phyloP scores from a whole-genome alignment of 1,284 basidiomycete genomes.

The Neonothopanus nambi region DNA sequence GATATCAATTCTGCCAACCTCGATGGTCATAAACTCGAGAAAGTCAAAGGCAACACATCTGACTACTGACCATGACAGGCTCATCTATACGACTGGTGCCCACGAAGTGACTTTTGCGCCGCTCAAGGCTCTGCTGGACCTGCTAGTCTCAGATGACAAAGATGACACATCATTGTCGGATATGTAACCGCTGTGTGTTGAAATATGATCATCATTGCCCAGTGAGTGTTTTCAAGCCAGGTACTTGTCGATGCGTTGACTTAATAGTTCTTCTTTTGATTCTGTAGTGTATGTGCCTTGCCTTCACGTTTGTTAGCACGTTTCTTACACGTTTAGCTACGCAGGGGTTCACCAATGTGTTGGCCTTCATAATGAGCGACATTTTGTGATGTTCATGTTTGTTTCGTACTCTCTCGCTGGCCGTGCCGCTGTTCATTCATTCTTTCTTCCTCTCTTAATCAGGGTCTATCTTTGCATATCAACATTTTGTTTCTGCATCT shows the following conservation, averaged over 20 bases:
- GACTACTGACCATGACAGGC: no score
- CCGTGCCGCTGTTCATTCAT: not conserved
- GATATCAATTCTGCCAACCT: no score
- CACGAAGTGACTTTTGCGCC: no score
- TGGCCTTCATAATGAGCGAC: conserved; percentile 92
- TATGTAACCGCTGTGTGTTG: conserved; percentile 90
- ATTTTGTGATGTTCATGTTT: conserved; percentile 94
- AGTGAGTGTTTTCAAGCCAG: conserved; percentile 45
- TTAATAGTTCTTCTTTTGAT: conserved; percentile 34
- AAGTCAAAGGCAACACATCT: no score
- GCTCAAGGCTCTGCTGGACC: no score
- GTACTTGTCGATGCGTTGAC: not conserved
- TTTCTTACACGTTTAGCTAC: not conserved
- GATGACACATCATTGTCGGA: conserved; percentile 93
- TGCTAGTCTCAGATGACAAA: conserved; percentile 38
- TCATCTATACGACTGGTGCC: no score
- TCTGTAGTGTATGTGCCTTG: no score
- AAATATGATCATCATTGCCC: conserved; percentile 97
- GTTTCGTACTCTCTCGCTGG: conserved; percentile 26
- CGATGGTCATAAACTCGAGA: no score
- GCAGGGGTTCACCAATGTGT: conserved; percentile 97
- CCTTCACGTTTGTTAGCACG: no score
- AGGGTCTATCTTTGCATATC: conserved; percentile 66
- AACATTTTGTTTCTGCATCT: conserved; percentile 33
- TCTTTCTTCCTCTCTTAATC: conserved; percentile 1